phyloP scores from a whole-genome alignment of 169 alveolate species.

The Cryptosporidium tyzzeri region DNA sequence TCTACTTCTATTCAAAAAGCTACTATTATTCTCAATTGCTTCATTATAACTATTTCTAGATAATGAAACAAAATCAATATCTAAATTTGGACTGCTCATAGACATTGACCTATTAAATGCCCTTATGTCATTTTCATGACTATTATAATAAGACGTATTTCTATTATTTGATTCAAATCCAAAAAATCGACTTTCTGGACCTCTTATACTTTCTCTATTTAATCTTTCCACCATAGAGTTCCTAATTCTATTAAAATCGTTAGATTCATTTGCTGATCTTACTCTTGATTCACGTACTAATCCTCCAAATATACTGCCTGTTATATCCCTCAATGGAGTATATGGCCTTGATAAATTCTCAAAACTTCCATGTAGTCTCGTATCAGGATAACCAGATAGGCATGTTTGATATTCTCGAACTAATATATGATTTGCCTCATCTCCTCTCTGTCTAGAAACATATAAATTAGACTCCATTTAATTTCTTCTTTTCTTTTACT shows the following conservation, averaged over 20 bases:
- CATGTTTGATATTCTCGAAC: constrained; percentile 13
- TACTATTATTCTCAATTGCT: constrained; percentile 33
- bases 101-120: constrained; percentile 32
- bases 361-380: background rate
- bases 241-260: background rate
- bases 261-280: background rate
- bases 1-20: constrained; percentile 45
- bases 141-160: background rate
- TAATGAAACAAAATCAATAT: background rate
- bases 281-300: background rate
- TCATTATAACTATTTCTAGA: background rate
- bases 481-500: background rate
- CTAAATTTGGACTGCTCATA: constrained; percentile 45
- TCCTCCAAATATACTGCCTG: constrained; percentile 57
- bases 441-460: constrained; percentile 10
- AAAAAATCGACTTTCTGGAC: background rate
- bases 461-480: constrained; percentile 2
- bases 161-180: background rate
- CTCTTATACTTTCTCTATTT: background rate
- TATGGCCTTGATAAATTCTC: constrained; percentile 1
- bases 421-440: background rate
- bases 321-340: constrained; percentile 34
- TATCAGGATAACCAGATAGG: background rate
- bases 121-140: constrained; percentile 6
- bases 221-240: background rate